Evolutionary conservation across 1,284 basidiomycete species (phyloP), one percentile per base, ranked within the genome.

Genomic region (Apiotrichum veenhuisii): DNA sequence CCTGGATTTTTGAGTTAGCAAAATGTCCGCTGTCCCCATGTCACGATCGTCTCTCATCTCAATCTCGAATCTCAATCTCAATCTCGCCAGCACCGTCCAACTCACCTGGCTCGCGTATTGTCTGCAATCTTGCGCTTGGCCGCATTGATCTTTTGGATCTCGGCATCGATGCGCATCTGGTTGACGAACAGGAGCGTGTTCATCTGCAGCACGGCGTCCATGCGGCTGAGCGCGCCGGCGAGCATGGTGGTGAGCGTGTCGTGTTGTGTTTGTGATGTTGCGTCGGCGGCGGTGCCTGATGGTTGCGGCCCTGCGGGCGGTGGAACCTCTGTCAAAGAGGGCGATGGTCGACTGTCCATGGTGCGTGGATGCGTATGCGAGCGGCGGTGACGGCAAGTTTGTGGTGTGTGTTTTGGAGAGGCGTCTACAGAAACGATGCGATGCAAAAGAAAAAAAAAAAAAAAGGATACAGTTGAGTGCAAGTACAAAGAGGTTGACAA

Each of bases 161-260:
- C 46, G 20, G 27, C n/a, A 36, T 48, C 46, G 11, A 48, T 34
- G 20, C 46, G 46, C 46, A 48, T 48, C 33, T 48, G 46, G 46
- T 48, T 48, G 33, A 48, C 46, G 22, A 48, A 48, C 33, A 48
- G 34, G 5, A 48, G 34, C 22, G 46, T 48, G 46, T 48, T 48
- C 46, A 48, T 48, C 20, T 48, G 33, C 20, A 48, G 46, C 20
- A 48, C 46, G 18, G 46, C 30, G 34, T 48, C 46, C 46, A 48
- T 48, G 22, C 46, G 46, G 12, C 23, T 17, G 20, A 48, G 30
- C 20, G 46, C 34, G 22, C 20, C 23, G 7, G 44, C 18, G 9
- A 46, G 15, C 44, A 46, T 46, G 44, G 22, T 9, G 11, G 26
- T 20, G 44, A 46, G 44, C 2, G 40, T 42, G 40, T 20, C 3